Evolutionary conservation across 176 grass and related monocot species (phyloP).

Genomic region (Lolium perenne): DNA sequence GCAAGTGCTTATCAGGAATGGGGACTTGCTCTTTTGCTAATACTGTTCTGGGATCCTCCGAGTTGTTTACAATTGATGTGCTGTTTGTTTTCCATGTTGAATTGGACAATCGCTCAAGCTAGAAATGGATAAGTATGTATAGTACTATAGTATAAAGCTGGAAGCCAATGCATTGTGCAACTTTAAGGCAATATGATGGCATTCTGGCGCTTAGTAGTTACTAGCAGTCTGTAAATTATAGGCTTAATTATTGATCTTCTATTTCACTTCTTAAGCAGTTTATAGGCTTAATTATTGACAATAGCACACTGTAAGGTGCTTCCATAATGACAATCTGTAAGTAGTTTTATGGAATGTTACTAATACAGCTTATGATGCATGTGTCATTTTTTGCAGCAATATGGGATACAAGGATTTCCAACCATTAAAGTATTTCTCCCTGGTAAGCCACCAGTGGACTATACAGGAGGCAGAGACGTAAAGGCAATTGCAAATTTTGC

Average conservation of each 20-base stretch:
- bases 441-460: slow-evolving; percentile 94
- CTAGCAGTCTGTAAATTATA: background rate
- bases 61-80: background rate
- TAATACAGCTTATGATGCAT: background rate
- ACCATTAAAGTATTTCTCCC: slow-evolving; percentile 94
- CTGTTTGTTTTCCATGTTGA: slow-evolving; percentile 2
- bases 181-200: background rate
- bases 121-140: background rate
- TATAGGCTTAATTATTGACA: background rate
- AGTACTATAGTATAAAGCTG: background rate
- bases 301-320: background rate
- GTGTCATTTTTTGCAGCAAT: slow-evolving; percentile 60
- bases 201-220: background rate
- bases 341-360: background rate
- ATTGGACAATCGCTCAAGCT: background rate
- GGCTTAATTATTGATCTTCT: background rate
- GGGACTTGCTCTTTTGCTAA: background rate
- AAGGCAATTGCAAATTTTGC: slow-evolving; percentile 95
- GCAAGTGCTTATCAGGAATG: background rate
- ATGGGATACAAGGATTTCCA: slow-evolving; percentile 93
- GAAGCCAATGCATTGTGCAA: background rate
- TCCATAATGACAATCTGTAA: background rate
- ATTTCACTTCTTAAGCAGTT: slow-evolving; percentile 14
- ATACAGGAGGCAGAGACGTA: slow-evolving; percentile 92
- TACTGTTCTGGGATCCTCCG: background rate